Evolutionary conservation across 345 rosid species (phyloP), one percentile per base, ranked within the genome.

Genomic region (Melastoma malabathricum): DNA sequence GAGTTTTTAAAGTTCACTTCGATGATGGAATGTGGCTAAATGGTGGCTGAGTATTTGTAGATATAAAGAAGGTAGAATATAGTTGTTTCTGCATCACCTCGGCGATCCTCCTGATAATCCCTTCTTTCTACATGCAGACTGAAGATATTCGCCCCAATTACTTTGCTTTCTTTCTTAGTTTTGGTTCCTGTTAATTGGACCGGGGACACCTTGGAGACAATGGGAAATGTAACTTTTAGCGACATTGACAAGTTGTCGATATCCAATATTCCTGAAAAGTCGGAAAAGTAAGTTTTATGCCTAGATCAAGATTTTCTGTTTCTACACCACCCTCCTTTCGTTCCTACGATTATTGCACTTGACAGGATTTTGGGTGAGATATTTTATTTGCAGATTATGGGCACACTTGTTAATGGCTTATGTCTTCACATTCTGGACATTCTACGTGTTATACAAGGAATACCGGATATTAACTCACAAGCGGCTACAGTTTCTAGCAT

Each of bases 121-220:
- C n/a, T n/a, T n/a, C n/a, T n/a, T n/a, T n/a, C n/a, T n/a, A n/a
- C n/a, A n/a, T 63, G 74, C 78, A 86, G 96, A 83, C 76, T 90
- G 31, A 90, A 86, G 68, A 77, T 86, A 45, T 86, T 90, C 69
- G 79, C 71, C 49, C 96, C 98, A 8, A 68, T 90, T 54, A 78
- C 96, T 31, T 52, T 72, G 41, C 66, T 83, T 62, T 92, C 92
- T 48, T 76, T 90, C 58, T 18, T 83, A 0, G 64, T 90, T 49
- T 72, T 76, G 78, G 79, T 90, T 18, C 98, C 98, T 4, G 90
- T 90, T 54, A 83, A 86, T 62, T 86, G 94, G 95, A 90, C 89
- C 2, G 83, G 83, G 47, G 57, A 43, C 54, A 81, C 88, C 54
- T 65, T 86, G 50, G 50, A 70, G 78, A 73, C 69, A n/a, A n/a